Percentiles rank a stretch among this genome's conserved stretches.
Evolutionary conservation across 352 stramenopile genomes (phyloP).

Genomic region (Phytophthora boehmeriae): DNA sequence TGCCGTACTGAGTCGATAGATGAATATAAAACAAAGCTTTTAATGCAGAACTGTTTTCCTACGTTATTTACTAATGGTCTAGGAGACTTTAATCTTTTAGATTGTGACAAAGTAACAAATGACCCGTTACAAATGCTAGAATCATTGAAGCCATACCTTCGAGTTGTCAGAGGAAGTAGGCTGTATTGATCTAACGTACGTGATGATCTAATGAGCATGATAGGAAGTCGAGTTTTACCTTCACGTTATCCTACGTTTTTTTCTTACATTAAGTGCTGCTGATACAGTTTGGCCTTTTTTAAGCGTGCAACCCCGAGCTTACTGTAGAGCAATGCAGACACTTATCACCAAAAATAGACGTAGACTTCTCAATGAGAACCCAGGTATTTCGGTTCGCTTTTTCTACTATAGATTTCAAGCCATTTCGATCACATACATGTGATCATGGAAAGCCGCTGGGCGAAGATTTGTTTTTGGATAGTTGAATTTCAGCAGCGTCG

Average conservation of each 20-base stretch:
- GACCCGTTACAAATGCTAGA: not conserved
- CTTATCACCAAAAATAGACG: not conserved
- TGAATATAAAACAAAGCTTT: constrained; percentile 11
- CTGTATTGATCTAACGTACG: not conserved
- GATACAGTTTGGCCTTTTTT: constrained; percentile 29
- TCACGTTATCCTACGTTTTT: constrained; percentile 20
- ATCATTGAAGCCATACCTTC: constrained; percentile 6
- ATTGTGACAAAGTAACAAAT: not conserved
- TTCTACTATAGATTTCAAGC: constrained; percentile 25
- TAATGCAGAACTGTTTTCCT: constrained; percentile 24
- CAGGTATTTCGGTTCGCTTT: constrained; percentile 18
- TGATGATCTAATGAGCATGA: constrained; percentile 11
- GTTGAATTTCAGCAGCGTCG: constrained; percentile 21
- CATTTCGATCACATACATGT: constrained; percentile 8
- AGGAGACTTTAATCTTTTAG: not conserved
- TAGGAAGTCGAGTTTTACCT: not conserved
- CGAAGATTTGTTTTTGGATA: constrained; percentile 20
- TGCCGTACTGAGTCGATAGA: not conserved
- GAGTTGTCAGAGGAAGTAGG: constrained; percentile 3
- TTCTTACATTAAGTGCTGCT: constrained; percentile 26
- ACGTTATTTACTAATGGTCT: constrained; percentile 9
- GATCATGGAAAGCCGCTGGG: constrained; percentile 1
- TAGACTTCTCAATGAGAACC: constrained; percentile 16
- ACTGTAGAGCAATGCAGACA: not conserved
- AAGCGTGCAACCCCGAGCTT: constrained; percentile 14